Evolutionary conservation across 2,329 filamentous ascomycete genomes (phyloP), one percentile per base, ranked within the genome.

Genomic region (Aspergillus hiratsukae): DNA sequence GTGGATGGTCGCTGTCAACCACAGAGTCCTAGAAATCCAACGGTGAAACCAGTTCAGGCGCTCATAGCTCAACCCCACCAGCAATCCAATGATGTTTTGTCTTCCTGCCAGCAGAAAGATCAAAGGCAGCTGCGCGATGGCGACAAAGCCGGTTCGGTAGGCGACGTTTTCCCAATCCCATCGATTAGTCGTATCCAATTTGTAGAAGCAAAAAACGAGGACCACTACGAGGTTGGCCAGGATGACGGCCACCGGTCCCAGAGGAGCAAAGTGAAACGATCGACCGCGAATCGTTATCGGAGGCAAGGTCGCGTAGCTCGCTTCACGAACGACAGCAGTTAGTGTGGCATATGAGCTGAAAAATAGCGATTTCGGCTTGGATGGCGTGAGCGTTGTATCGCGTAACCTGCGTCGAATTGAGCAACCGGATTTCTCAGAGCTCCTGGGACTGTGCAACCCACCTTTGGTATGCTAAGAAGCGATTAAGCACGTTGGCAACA

Each of bases 171-270:
- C 83, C 75, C 79, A 83, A 45, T 74, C 72, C 69, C 79, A 78
- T 49, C 75, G 68, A 54, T 82, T 73, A 0, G 66, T 70, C 0
- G 81, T 75, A 63, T 85, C 73, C 29, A 84, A 73, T 31, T 77
- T 78, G 65, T 83, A 84, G 59, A 85, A 81, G 63, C 79, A 83
- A 28, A 84, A 75, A 1, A 83, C 71, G n/a, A 85, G 62, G 2
- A 81, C 73, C 14, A 80, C 69, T 5, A 80, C 58, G n/a, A 78
- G 57, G 59, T 85, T 83, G 2, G 69, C 70, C 25, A 76, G 61
- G 6, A 72, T 62, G 48, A 74, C 55, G 29, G 67, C 60, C 14
- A 74, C 56, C 2, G 67, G 69, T 1, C 76, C 77, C 27, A 78
- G 59, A 63, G 72, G 70, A 54, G 78, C 64, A 67, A 73, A 67